A percentile compares a stretch with the other conserved stretches of the same genome.
These are phyloP conservation scores for Boletus rubropictus DNA, from an alignment of 768 basidiomycete species.

Conservation along the genomic window DNA sequence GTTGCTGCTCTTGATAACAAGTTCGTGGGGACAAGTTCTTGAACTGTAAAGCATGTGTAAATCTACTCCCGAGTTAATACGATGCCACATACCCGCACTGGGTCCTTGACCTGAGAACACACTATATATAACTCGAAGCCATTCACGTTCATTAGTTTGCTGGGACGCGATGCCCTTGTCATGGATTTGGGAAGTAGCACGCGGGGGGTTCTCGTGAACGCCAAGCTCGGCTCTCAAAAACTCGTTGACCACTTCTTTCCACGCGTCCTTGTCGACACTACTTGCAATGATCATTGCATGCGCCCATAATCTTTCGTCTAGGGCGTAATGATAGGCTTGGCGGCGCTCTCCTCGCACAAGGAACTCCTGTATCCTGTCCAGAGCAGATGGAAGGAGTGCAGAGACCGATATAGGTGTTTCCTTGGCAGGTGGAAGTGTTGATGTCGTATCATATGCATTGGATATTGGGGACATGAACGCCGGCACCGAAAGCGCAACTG, in stretches of 20 bases:
- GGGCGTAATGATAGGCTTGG: slow-evolving; percentile 82
- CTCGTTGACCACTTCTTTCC: slow-evolving; percentile 85
- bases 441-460: slow-evolving; percentile 13
- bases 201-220: slow-evolving; percentile 27
- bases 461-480: slow-evolving; percentile 29
- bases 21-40: slow-evolving; percentile 63
- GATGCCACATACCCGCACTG: slow-evolving; percentile 48
- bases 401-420: slow-evolving; percentile 55
- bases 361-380: slow-evolving; percentile 75
- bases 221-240: slow-evolving; percentile 78
- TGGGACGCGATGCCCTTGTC: slow-evolving; percentile 19
- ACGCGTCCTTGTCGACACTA: slow-evolving; percentile 86
- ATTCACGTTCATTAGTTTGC: slow-evolving; percentile 54
- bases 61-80: not conserved
- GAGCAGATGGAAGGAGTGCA: slow-evolving; percentile 52
- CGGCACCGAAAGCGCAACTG: slow-evolving; percentile 18
- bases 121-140: slow-evolving; percentile 76
- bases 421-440: slow-evolving; percentile 27
- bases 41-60: slow-evolving; percentile 42
- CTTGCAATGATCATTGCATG: slow-evolving; percentile 95
- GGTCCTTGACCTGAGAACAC: slow-evolving; percentile 80
- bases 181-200: slow-evolving; percentile 9
- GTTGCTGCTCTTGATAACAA: slow-evolving; percentile 39
- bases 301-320: slow-evolving; percentile 87
- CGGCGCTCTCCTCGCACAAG: slow-evolving; percentile 80